Evolutionary conservation across 1,139 yeast genomes (phyloP).

Genomic region (Magnusiomyces tetraspermus): DNA sequence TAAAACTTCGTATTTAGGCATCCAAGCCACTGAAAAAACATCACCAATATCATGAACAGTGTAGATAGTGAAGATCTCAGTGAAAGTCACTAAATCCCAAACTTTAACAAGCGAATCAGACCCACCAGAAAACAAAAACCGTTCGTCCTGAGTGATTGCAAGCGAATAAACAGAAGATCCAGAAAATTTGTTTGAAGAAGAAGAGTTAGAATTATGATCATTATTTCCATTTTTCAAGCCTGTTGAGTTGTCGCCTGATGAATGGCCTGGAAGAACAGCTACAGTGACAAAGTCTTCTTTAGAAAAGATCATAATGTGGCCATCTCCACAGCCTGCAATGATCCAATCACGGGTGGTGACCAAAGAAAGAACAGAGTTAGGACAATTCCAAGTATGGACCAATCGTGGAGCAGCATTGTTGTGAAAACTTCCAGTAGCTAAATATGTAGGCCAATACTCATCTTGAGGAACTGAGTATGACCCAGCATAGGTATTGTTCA

Average conservation of each 20-base stretch:
- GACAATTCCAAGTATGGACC: constrained; percentile 69
- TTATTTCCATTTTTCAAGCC: background rate
- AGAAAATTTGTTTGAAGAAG: background rate
- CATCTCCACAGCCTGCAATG: constrained; percentile 91
- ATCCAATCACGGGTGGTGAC: constrained; percentile 53
- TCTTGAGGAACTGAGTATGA: background rate
- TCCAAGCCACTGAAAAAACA: constrained; percentile 74
- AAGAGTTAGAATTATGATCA: background rate
- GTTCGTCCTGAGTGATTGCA: constrained; percentile 48
- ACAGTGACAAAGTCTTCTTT: constrained; percentile 50
- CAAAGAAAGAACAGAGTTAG: constrained; percentile 68
- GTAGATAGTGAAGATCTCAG: constrained; percentile 58
- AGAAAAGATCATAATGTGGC: constrained; percentile 68
- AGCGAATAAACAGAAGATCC: constrained; percentile 47
- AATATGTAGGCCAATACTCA: constrained; percentile 3
- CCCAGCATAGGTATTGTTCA: background rate
- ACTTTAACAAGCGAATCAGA: constrained; percentile 82
- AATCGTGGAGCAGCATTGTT: constrained; percentile 19
- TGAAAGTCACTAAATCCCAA: constrained; percentile 49
- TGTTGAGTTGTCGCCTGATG: background rate
- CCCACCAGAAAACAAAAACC: constrained; percentile 70
- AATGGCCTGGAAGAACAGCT: constrained; percentile 43
- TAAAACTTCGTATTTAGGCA: constrained; percentile 48
- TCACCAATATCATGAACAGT: constrained; percentile 87
- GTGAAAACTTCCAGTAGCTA: background rate